Conservation (phyloP, 257 asterid species). For the Fraxinus quadrangulata region DNA sequence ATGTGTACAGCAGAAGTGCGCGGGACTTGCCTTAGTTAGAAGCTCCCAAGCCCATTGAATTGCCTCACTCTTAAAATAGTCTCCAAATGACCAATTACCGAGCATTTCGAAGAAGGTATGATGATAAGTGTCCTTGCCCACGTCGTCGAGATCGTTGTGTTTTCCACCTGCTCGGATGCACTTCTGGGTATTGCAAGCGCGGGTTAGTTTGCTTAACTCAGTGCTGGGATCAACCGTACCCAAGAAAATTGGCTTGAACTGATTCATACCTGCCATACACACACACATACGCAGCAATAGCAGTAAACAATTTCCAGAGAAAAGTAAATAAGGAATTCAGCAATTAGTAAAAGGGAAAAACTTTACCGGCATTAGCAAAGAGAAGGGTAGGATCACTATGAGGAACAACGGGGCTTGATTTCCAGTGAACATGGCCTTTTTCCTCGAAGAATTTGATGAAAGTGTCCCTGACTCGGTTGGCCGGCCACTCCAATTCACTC, state of each 20-base stretch:
- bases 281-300: too few species aligned
- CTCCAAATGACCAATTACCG: conserved; percentile 98
- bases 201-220: conserved; percentile 73
- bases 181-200: conserved; percentile 98
- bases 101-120: conserved; percentile 99
- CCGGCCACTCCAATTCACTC: conserved; percentile 69
- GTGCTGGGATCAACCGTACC: conserved; percentile 93
- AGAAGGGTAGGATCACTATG: conserved; percentile 92
- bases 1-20: not conserved
- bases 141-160: conserved; percentile 96
- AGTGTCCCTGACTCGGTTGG: conserved; percentile 60
- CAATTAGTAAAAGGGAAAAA: not conserved
- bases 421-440: conserved; percentile 63
- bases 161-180: conserved; percentile 99
- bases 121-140: conserved; percentile 98
- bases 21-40: conserved; percentile 66
- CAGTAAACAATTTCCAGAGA: not conserved
- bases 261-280: conserved; percentile 80
- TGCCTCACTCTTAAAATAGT: conserved; percentile 87
- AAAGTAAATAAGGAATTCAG: too few species aligned
- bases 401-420: conserved; percentile 93
- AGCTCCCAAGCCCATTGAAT: conserved; percentile 97
- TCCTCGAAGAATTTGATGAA: conserved; percentile 64
- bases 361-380: conserved; percentile 80
- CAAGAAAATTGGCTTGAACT: conserved; percentile 90